Base-by-base conservation (phyloP, 164 flowering plant genomes). In the Vitis rotundifolia region DNA sequence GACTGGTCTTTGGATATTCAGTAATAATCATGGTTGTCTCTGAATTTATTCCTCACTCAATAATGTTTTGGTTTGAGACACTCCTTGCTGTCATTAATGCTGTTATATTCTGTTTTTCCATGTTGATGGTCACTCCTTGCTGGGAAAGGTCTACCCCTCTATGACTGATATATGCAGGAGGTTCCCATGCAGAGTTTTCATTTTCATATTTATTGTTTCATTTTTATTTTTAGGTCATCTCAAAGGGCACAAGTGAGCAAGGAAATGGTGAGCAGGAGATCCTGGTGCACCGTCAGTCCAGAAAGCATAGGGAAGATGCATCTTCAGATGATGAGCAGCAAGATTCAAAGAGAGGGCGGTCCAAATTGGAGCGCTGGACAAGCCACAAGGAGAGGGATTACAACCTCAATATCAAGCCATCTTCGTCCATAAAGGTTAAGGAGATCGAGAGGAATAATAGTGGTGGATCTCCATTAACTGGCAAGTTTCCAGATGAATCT, bases 281-380 rank as follows among this genome's bases (percentile, higher is more conserved):
- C 26, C 59, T 73, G 19, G 76, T 59, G 63, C 84, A 73, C 48
- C 79, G 60, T 55, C 78, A 72, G 16, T 64, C 87, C 60, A 80
- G 80, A 77, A 88, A 78, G 75, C 84, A 76, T 26, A 74, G 72
- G 70, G 98, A 91, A 73, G 88, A 83, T 70, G 91, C 82, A 73
- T 82, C 86, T 15, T 79, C 91, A 18, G 97, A 88, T 75, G 93
- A 93, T 51, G 98, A 92, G 54, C 90, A 76, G 67, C 83, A 78
- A 26, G 79, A 80, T 61, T 88, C 88, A n/a, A 83, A 75, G 68
- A 88, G 84, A 72, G 98, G 98, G 49, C 88, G 95, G 31, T 89
- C 97, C 18, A 92, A 96, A 70, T 63, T 91, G 79, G 99, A 96
- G 71, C 88, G 93, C 7, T 93, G 97, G 97, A 75, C 91, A 3